A percentile compares a stretch with the other conserved stretches of the same genome.
Conservation (phyloP, 2,329 filamentous ascomycete species). For the Diatrype stigma region DNA sequence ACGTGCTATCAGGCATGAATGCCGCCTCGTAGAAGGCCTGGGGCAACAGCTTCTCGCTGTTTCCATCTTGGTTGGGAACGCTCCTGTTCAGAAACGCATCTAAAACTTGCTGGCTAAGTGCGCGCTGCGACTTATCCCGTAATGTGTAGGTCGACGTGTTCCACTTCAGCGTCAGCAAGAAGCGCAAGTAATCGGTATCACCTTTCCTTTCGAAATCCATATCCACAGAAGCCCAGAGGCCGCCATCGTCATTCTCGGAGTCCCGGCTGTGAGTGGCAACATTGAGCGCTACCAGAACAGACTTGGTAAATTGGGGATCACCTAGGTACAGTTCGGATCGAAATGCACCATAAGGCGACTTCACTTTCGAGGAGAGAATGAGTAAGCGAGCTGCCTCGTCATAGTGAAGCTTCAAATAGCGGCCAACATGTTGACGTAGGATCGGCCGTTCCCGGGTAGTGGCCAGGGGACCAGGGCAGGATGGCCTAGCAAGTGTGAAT, state of each 20-base stretch:
- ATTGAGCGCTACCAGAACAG: conserved; percentile 6
- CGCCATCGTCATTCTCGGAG: conserved; percentile 12
- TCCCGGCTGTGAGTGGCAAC: conserved; percentile 12
- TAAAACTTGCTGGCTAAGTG: conserved; percentile 32
- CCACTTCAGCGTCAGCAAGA: conserved; percentile 38
- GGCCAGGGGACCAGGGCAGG: not conserved
- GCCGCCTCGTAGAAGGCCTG: conserved; percentile 67
- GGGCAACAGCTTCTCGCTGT: conserved; percentile 34
- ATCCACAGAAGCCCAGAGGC: conserved; percentile 31
- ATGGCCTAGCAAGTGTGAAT: conserved; percentile 13
- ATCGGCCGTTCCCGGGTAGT: conserved; percentile 1
- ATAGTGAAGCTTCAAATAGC: conserved; percentile 10
- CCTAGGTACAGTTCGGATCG: conserved; percentile 8
- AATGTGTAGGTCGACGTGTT: conserved; percentile 34
- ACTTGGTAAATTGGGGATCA: conserved; percentile 5
- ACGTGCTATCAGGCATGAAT: conserved; percentile 51
- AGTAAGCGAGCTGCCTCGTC: conserved; percentile 5
- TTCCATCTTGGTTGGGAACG: not conserved
- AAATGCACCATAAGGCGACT: conserved; percentile 8
- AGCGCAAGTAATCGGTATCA: conserved; percentile 22
- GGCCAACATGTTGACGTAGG: conserved; percentile 10
- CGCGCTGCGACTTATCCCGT: conserved; percentile 26
- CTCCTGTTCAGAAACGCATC: conserved; percentile 27
- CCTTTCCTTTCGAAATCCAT: conserved; percentile 26
- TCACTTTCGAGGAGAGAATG: conserved; percentile 7